Percentiles rank a stretch among this genome's conserved stretches.
Evolutionary conservation across 495 filamentous ascomycete species (phyloP).

Genomic region (Evansstolkia leycettana): DNA sequence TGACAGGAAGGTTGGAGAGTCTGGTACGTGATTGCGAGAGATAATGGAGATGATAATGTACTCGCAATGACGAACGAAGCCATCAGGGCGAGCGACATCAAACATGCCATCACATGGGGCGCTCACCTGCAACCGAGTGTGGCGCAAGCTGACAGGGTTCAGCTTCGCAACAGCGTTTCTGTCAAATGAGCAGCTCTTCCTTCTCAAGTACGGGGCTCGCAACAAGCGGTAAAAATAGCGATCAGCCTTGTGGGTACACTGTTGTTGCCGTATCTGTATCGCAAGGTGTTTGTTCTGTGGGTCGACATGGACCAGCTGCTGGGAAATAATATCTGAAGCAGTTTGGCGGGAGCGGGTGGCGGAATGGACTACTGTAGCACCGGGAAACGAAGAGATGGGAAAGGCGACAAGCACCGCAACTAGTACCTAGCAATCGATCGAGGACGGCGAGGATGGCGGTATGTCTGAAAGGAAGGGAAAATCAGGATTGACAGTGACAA

Average conservation of each 20-base stretch:
- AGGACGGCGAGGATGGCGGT: slow-evolving; percentile 7
- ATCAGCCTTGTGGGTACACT: slow-evolving; percentile 9
- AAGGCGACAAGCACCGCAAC: slow-evolving; percentile 4
- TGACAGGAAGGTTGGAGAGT: slow-evolving; percentile 1
- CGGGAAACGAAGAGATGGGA: slow-evolving; percentile 3
- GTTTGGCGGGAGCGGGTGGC: slow-evolving; percentile 7
- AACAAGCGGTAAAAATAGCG: slow-evolving; percentile 12
- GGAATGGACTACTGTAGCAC: slow-evolving; percentile 5
- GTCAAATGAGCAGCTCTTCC: slow-evolving; percentile 7
- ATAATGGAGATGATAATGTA: too few relatives aligned
- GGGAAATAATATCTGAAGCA: slow-evolving; percentile 5
- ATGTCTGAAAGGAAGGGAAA: neutral
- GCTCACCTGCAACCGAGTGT: slow-evolving; percentile 33
- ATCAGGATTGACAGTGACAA: neutral
- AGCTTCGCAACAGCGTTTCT: slow-evolving; percentile 21
- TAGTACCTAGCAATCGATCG: slow-evolving; percentile 5
- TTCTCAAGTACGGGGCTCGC: too few relatives aligned
- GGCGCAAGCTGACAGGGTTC: slow-evolving; percentile 39
- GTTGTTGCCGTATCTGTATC: too few relatives aligned
- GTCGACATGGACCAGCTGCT: slow-evolving; percentile 1
- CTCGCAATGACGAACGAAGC: too few relatives aligned
- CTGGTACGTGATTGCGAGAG: neutral
- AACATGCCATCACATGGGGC: slow-evolving; percentile 25
- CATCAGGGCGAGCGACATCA: neutral
- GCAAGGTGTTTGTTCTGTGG: neutral